Base-by-base conservation (phyloP, 2,329 filamentous ascomycete species). In the Alternaria tenuissima region DNA sequence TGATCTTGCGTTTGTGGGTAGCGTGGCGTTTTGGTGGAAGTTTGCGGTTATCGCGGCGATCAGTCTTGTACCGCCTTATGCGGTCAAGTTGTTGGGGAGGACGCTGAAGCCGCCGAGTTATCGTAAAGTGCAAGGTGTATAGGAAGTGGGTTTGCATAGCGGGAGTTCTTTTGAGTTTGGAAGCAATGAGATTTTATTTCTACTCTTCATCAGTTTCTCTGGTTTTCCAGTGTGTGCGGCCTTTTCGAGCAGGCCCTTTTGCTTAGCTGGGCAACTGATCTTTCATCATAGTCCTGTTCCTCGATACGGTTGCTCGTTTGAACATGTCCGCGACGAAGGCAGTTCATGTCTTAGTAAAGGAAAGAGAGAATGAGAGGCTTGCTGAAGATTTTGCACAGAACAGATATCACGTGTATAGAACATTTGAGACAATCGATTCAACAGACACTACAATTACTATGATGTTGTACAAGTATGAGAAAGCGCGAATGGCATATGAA, bases 31-130 rank as follows among this genome's bases (percentile, higher is more conserved):
- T 80, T 82, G 93, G 63, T 99, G 95, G 95, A 89, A 93, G 55
- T 91, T 96, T 34, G 82, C 86, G 7, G 93, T 91, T 36, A 93
- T 98, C 55, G 86, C 86, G 41, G 89, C 91, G 7, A 88, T 97
- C 44, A 92, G 91, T 42, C 80, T 98, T 57, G 86, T 96, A 48
- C 95, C 95, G 18, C 92, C 94, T 2, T 97, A 94, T 81, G 90
- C 88, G 52, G 93, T 87, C 20, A 98, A 98, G 82, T 79, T 96
- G 62, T 91, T 97, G 66, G 86, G 91, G 71, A 86, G 93, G 74
- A 93, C 89, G 62, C 89, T 96, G 84, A 94, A 91, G 80, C 95
- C 95, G 63, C 94, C 94, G 20, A 96, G 91, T 74, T 98, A 97
- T 81, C 86, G 95, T 73, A 99, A 99, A 83, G 94, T 99, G 48